Evolutionary conservation across 2,329 filamentous ascomycete genomes (phyloP), one percentile per base, ranked within the genome.

Genomic region (Botryotinia convoluta): DNA sequence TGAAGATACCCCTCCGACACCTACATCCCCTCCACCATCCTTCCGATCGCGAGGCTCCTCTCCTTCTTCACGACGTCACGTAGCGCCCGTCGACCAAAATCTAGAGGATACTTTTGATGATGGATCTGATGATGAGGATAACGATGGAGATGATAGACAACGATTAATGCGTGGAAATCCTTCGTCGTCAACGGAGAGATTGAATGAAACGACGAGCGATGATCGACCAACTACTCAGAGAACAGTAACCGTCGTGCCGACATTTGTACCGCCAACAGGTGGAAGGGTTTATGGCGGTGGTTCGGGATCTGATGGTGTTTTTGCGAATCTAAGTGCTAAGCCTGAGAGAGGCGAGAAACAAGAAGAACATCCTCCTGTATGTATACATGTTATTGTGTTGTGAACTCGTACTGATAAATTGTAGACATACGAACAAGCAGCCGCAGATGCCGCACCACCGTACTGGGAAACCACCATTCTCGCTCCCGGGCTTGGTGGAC

Each of bases 401-500:
- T 69, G 37, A 61, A 45, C n/a, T 42, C 22, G 63, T 67, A 57
- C 48, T 76, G 39, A 79, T 35, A 44, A 18, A 60, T 62, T 74
- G 26, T 79, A 98, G 93, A 95, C 95, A 51, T 99, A 99, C 82
- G 96, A 99, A 87, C 95, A 98, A 89, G 96, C 96, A 26, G 96
- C 96, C 4, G 95, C 95, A 60, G 96, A 99, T 82, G 92, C 94
- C 37, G 96, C 96, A 65, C 96, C 96, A 1, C 96, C 96, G 0
- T 99, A 99, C 83, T 99, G 96, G 96, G 96, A 99, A 85, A 99
- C 96, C 9, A 98, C 96, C 0, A 98, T 99, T 77, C 88, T 99
- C 69, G 95, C 95, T 0, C 96, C 96, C 0, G 96, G 95, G 72
- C 90, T 96, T 77, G 92, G 92, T 70, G 93, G 92, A n/a, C 90